Conservation (phyloP, 2,329 filamentous ascomycete genomes). For the Trichoderma sp. region DNA sequence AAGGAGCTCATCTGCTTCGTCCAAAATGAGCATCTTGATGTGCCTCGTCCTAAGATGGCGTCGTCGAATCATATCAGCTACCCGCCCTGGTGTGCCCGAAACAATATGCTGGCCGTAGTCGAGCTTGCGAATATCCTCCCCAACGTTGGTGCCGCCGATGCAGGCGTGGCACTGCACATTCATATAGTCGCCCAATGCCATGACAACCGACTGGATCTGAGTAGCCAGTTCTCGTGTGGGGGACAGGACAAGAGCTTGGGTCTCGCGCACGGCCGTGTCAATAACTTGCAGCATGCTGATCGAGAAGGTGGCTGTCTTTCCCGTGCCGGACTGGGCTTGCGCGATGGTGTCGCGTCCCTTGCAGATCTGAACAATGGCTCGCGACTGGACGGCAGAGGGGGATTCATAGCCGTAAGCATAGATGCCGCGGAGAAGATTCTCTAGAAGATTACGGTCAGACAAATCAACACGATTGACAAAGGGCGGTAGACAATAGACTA, state of each 20-base stretch:
- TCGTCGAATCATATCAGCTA: conserved; percentile 64
- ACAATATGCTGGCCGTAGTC: conserved; percentile 98
- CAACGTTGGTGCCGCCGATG: conserved; percentile 96
- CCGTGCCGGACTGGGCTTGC: conserved; percentile 94
- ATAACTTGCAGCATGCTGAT: conserved; percentile 96
- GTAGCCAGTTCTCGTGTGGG: conserved; percentile 95
- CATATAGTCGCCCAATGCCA: conserved; percentile 99
- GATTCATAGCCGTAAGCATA: conserved; percentile 99
- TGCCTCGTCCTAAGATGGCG: conserved; percentile 57
- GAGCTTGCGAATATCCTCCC: conserved; percentile 95
- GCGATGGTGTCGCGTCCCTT: conserved; percentile 98
- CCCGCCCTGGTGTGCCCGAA: conserved; percentile 93
- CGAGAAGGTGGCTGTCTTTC: conserved; percentile 95
- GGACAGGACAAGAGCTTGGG: conserved; percentile 91
- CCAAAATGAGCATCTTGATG: conserved; percentile 63
- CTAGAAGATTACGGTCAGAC: conserved; percentile 41
- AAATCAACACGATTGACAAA: conserved; percentile 38
- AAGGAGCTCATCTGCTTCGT: conserved; percentile 64
- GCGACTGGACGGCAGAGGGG: conserved; percentile 94
- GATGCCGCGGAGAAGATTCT: conserved; percentile 93
- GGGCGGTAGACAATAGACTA: background rate
- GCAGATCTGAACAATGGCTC: conserved; percentile 97
- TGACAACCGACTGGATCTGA: conserved; percentile 97
- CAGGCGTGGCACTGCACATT: conserved; percentile 98
- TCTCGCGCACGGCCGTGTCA: conserved; percentile 87